A percentile compares a stretch with the other conserved stretches of the same genome.
These are phyloP conservation scores for Penicillium sp. DNA, from an alignment of 2,329 filamentous ascomycete genomes.

Conservation along the genomic window DNA sequence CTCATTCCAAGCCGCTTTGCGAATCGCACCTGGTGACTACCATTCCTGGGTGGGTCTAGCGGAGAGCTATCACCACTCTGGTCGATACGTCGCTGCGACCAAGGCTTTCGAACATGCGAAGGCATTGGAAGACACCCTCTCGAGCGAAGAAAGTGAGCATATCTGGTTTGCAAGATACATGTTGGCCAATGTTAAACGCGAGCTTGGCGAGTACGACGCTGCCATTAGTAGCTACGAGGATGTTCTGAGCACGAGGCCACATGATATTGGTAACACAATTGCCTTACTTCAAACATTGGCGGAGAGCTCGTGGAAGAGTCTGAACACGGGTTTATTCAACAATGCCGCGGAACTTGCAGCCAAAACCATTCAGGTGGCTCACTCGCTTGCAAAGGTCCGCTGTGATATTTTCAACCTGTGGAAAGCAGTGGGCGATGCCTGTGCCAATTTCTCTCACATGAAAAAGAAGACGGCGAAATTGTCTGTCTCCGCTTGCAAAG, in stretches of 20 bases:
- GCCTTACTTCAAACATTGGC: conserved; percentile 85
- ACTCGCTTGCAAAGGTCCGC: conserved; percentile 59
- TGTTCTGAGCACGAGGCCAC: conserved; percentile 66
- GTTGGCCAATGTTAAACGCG: conserved; percentile 89
- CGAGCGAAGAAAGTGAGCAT: conserved; percentile 61
- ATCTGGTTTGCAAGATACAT: conserved; percentile 97
- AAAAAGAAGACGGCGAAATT: conserved; percentile 66
- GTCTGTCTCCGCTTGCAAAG: conserved; percentile 56
- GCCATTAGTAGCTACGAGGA: conserved; percentile 74
- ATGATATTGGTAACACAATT: conserved; percentile 83
- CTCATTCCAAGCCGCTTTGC: conserved; percentile 84
- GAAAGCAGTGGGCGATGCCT: conserved; percentile 89
- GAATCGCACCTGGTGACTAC: conserved; percentile 82
- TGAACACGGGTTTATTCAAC: conserved; percentile 84
- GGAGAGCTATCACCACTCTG: conserved; percentile 95
- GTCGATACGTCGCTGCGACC: conserved; percentile 88
- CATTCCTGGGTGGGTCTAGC: conserved; percentile 95
- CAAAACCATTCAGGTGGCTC: conserved; percentile 68
- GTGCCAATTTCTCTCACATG: conserved; percentile 76
- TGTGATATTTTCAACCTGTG: conserved; percentile 86
- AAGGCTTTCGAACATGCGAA: conserved; percentile 88
- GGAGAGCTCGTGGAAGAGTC: conserved; percentile 72
- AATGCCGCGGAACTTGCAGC: conserved; percentile 71
- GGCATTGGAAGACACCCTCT: conserved; percentile 63
- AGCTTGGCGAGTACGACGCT: conserved; percentile 85